Percentiles rank a stretch among this genome's conserved stretches.
These are phyloP conservation scores for Hyaloscypha hepaticicola DNA, from an alignment of 495 filamentous ascomycete species.

Conservation along the genomic window DNA sequence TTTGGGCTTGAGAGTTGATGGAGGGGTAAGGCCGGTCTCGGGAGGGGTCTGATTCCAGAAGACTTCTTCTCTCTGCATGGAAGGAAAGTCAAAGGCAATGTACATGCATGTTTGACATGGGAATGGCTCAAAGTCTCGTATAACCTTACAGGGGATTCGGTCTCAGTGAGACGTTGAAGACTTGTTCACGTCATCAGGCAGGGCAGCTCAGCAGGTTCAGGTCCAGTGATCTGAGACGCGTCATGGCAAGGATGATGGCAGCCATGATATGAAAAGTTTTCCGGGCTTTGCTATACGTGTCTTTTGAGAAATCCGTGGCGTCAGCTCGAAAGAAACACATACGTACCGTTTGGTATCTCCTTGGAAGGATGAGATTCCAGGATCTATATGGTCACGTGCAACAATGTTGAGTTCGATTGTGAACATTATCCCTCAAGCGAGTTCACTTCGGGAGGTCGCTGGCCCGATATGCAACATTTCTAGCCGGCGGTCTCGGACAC, in stretches of 20 bases:
- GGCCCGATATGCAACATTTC: neutral
- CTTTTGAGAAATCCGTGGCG: neutral
- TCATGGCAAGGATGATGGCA: neutral
- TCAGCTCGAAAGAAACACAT: neutral
- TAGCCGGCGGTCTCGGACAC: neutral
- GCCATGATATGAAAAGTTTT: neutral
- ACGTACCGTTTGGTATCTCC: neutral
- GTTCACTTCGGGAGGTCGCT: neutral
- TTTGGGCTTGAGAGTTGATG: neutral
- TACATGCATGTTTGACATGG: neutral
- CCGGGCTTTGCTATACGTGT: neutral
- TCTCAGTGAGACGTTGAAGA: neutral
- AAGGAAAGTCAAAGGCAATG: neutral
- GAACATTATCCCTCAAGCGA: no score
- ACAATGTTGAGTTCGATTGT: no score
- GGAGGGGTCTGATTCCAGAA: constrained; percentile 6
- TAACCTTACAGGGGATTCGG: neutral
- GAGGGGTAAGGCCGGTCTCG: constrained; percentile 18
- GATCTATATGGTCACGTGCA: neutral
- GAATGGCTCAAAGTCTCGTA: neutral
- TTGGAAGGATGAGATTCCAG: neutral
- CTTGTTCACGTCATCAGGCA: constrained; percentile 3
- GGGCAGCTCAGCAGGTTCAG: neutral
- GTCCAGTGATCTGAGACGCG: constrained; percentile 2
- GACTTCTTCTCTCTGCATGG: neutral